phyloP scores from a whole-genome alignment of 2,329 filamentous ascomycete species.

The Didymella arachidicola region DNA sequence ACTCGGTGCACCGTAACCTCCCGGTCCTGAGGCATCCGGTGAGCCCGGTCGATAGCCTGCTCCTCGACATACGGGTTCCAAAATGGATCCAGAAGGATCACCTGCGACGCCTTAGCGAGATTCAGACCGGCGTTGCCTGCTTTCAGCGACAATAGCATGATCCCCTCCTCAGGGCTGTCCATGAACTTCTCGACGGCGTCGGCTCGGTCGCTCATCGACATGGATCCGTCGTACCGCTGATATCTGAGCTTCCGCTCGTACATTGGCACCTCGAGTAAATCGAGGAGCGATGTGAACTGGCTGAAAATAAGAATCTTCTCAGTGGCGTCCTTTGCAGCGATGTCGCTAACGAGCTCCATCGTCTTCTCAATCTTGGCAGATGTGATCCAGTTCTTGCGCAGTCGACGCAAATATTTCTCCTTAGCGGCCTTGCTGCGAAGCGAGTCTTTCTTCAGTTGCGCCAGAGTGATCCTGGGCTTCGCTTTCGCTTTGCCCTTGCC shows the following conservation, averaged over 20 bases:
- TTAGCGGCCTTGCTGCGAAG: constrained; percentile 70
- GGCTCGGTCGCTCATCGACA: constrained; percentile 72
- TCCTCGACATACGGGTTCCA: constrained; percentile 95
- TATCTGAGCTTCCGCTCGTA: constrained; percentile 65
- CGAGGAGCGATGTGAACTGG: constrained; percentile 80
- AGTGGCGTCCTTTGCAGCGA: constrained; percentile 58
- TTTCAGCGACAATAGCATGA: constrained; percentile 81
- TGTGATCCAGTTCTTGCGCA: constrained; percentile 73
- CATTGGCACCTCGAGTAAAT: constrained; percentile 78
- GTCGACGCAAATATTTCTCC: constrained; percentile 71
- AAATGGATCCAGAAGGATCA: constrained; percentile 91
- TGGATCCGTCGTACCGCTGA: constrained; percentile 78
- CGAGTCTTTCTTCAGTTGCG: constrained; percentile 72
- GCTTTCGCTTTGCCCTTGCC: constrained; percentile 54
- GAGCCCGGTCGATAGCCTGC: constrained; percentile 88
- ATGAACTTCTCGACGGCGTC: constrained; percentile 73
- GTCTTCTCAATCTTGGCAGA: constrained; percentile 79
- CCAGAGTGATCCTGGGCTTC: constrained; percentile 59
- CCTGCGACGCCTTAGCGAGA: constrained; percentile 79
- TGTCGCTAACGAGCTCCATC: constrained; percentile 67
- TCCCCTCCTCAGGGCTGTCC: constrained; percentile 64
- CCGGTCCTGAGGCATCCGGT: constrained; percentile 81
- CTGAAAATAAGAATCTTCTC: constrained; percentile 86
- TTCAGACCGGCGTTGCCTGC: constrained; percentile 88
- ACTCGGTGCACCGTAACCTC: constrained; percentile 82